These are phyloP conservation scores for Alternaria longipes DNA, from an alignment of 2,329 filamentous ascomycete species.

Conservation along the genomic window DNA sequence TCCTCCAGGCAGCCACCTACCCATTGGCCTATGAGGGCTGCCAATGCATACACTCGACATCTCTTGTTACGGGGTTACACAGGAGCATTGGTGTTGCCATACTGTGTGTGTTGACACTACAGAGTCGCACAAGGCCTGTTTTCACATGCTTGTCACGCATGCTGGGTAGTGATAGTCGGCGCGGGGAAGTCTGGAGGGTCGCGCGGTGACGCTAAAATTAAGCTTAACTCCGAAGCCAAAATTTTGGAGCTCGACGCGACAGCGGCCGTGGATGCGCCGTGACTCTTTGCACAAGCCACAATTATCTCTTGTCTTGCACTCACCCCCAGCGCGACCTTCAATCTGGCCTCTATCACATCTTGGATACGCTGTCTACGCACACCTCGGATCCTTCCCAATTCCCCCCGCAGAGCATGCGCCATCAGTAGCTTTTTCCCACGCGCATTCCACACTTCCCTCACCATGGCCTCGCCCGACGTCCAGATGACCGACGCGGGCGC, in stretches of 20 bases:
- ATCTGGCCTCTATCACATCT: constrained; percentile 31
- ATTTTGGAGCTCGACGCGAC: constrained; percentile 36
- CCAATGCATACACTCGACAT: not conserved
- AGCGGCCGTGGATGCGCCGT: not conserved
- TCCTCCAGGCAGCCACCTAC: constrained; percentile 37
- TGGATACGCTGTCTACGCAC: constrained; percentile 33
- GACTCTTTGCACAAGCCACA: constrained; percentile 6
- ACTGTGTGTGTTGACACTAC: no score
- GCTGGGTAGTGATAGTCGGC: constrained; percentile 1
- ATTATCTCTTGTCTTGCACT: not conserved
- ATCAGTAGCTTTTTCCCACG: constrained; percentile 37
- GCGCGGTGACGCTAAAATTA: constrained; percentile 40
- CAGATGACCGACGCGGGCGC: constrained; percentile 21
- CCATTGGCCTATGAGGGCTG: constrained; percentile 18
- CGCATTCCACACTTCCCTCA: constrained; percentile 27
- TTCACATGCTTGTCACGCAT: not conserved
- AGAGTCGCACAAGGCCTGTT: not conserved
- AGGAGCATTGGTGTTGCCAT: not conserved
- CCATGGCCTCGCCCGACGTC: constrained; percentile 28
- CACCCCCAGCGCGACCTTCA: constrained; percentile 6
- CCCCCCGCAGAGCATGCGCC: constrained; percentile 33
- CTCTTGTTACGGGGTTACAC: not conserved
- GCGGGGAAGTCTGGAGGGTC: constrained; percentile 8
- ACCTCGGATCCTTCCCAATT: constrained; percentile 23
- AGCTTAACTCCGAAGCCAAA: constrained; percentile 41